Evolutionary conservation across 1,284 basidiomycete genomes (phyloP), one percentile per base, ranked within the genome.

Genomic region (Somion occarium): DNA sequence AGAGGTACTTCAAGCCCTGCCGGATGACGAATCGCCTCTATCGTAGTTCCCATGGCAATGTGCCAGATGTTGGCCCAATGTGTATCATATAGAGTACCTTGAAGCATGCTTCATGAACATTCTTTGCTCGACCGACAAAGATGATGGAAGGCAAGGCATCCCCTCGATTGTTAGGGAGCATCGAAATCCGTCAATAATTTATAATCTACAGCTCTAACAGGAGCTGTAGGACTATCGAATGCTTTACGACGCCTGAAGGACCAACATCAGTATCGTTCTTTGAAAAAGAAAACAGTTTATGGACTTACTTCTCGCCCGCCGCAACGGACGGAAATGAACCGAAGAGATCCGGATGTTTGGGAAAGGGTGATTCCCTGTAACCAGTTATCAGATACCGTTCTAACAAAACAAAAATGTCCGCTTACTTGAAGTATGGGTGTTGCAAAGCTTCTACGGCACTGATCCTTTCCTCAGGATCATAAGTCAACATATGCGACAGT

Each of bases 301-400:
- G 15, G 38, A 76, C 85, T 52, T 61, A 93, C 93, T 86, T 91
- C 71, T 99, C 97, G 20, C 97, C 97, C 2, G 93, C 93, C n/a
- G 97, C 97, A 19, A 89, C 82, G 38, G 91, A 95, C 15, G 97
- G 97, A 69, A 99, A 99, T 1, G 92, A 96, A 1, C 91, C 85
- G 69, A 99, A 99, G 49, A 96, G 73, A 63, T 98, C 94, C n/a
- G 94, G 93, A 67, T 99, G 96, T 62, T 99, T 98, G 0, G 97
- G 96, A 38, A 90, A 69, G 0, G 97, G 97, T 1, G 91, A 86
- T 70, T 99, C 97, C 3, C 92, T 95, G 61, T 3, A 51, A 44
- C 39, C 41, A 43, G 49, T 34, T 27, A 38, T 30, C 42, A 27
- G 34, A 49, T 26, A n/a, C n/a, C n/a, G n/a, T n/a, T n/a, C n/a